Evolutionary conservation across 176 grass and related monocot genomes (phyloP), one percentile per base, ranked within the genome.

Genomic region (Avena insularis): DNA sequence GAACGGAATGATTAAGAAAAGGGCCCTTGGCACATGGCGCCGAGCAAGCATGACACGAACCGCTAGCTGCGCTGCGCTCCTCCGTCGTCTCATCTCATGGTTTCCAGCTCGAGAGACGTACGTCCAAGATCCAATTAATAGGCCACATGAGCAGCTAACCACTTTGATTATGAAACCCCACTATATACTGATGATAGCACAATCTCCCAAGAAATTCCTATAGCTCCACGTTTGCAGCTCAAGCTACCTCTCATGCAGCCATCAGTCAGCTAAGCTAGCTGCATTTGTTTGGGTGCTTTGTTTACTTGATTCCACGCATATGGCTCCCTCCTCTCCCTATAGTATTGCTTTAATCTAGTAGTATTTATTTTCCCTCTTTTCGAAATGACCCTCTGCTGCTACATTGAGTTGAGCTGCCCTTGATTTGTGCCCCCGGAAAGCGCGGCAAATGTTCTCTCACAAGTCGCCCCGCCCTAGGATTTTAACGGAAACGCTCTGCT

Each of bases 61-160:
- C 79, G 29, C 29, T 29, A 1, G 29, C 29, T 29, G 29, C 29
- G 29, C 29, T 29, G 29, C 29, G 29, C 29, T 29, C 29, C 29
- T 29, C 29, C 29, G 29, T 29, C 29, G 29, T 29, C 29, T 80
- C 6, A 5, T 35, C 90, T 91, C 82, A 85, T 94, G 87, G 79
- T 40, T 90, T 94, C 87, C 92, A 92, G 92, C 90, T 94, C 90
- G 36, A 89, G 87, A 91, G 58, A 85, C 77, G 82, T 87, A 43
- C 40, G 40, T 43, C 92, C 87, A 84, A 94, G 88, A 84, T 78
- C 87, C 79, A 82, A 91, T 91, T 85, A 91, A 88, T 85, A 78
- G 82, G 45, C 82, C 90, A 91, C 90, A 88, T 91, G 86, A 91
- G 77, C 29, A 84, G 79, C 82, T 85, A 81, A 83, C 87, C 84